Conservation (phyloP, 2,329 filamentous ascomycete genomes). For the Penicillium glabrum region DNA sequence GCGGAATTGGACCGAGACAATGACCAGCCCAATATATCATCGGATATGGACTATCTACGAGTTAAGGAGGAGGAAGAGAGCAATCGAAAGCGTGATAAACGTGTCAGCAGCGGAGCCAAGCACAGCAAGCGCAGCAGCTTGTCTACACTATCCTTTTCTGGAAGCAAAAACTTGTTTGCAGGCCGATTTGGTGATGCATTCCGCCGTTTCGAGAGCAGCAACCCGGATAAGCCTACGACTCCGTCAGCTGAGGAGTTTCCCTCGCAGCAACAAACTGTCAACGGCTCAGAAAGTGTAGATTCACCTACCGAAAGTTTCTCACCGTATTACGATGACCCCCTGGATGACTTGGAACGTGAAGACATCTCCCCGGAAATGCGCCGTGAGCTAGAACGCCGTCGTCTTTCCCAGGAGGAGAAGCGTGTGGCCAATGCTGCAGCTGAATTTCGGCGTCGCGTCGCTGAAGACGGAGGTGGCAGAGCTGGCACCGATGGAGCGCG, state of each 20-base stretch:
- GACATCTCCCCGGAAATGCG: constrained; percentile 83
- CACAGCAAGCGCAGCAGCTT: constrained; percentile 73
- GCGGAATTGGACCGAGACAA: constrained; percentile 35
- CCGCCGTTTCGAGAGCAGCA: constrained; percentile 75
- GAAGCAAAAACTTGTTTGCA: constrained; percentile 78
- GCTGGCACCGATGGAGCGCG: constrained; percentile 54
- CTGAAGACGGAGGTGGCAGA: constrained; percentile 55
- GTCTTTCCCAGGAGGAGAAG: constrained; percentile 82
- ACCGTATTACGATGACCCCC: constrained; percentile 44
- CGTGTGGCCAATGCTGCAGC: constrained; percentile 85
- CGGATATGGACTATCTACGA: constrained; percentile 80
- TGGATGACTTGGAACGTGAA: constrained; percentile 64
- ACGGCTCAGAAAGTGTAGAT: constrained; percentile 72
- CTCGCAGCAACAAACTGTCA: constrained; percentile 59
- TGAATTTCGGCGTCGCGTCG: constrained; percentile 77
- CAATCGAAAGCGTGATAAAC: constrained; percentile 56
- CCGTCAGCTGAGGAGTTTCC: constrained; percentile 47
- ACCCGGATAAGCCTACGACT: constrained; percentile 35
- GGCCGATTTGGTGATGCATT: constrained; percentile 93
- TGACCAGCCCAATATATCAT: constrained; percentile 62
- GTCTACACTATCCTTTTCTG: constrained; percentile 65
- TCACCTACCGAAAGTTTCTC: constrained; percentile 56
- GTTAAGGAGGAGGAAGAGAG: constrained; percentile 68
- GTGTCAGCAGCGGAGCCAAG: constrained; percentile 58
- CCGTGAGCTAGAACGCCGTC: constrained; percentile 80